Evolutionary conservation across 1,284 basidiomycete species (phyloP), one percentile per base, ranked within the genome.

Genomic region (Entoloma clypeatum): DNA sequence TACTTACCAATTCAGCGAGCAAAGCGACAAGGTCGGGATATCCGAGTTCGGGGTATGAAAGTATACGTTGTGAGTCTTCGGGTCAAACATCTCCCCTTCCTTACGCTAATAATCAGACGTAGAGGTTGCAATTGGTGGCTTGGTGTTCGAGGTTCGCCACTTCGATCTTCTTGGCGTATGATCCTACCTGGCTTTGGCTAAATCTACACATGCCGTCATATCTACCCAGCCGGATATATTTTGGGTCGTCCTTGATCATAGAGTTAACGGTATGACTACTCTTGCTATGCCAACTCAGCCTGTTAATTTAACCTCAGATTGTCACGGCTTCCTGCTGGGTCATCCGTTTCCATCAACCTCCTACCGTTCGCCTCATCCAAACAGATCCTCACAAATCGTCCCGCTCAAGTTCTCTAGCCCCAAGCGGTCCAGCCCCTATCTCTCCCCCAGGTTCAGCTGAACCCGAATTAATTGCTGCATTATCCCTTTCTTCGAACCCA

Each of bases 401-500:
- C 32, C 56, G 55, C 14, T 69, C 65, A n/a, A 62, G 64, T 22
- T 68, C 74, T 23, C 46, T 57, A 50, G 60, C 60, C 24, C 64
- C 58, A 8, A 47, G 52, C 38, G 52, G 49, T 49, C 60, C 51
- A 36, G 54, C 53, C 17, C 49, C 47, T 8, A 40, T 39, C 25
- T 50, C 49, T 5, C 49, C 54, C 5, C 18, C 41, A 9, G 43
- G 45, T 26, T 32, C 54, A 46, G 54, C 64, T 11, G 79, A 82
- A 46, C 67, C 72, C 23, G 81, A 83, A 48, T 62, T 77, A 16
- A 61, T 86, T 27, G 71, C 81, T 6, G 59, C 73, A 10, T 71
- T 88, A 23, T 71, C 80, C 0, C 68, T 87, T 19, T 83, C 84
- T 7, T 73, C 75, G 5, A 75, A 78, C 21, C 81, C 82, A 0